Conservation (phyloP, 208 protist genomes). For the Leishmania guyanensis region DNA sequence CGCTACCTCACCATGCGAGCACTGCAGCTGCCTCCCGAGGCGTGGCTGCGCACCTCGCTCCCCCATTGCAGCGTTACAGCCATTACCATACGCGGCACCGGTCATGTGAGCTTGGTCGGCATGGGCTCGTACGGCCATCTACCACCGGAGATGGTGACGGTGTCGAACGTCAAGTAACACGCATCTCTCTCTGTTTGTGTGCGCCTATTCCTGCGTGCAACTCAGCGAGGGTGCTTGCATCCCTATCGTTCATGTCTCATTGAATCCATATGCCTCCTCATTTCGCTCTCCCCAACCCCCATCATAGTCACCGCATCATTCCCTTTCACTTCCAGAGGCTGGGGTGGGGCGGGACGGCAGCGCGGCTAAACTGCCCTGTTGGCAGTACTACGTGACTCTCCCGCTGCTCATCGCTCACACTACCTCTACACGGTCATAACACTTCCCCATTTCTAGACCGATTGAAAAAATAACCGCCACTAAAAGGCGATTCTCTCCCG, state of each 20-base stretch:
- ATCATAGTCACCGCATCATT: background rate
- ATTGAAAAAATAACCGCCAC: background rate
- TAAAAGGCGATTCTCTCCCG: background rate
- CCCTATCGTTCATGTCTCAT: background rate
- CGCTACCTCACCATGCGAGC: conserved; percentile 85
- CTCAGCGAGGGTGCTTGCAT: background rate
- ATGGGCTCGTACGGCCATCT: conserved; percentile 66
- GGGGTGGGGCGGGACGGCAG: background rate
- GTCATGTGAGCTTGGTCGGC: conserved; percentile 47
- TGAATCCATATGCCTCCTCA: background rate
- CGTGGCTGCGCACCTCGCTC: conserved; percentile 76
- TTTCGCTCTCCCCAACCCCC: background rate
- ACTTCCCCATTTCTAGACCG: background rate
- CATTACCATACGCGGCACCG: conserved; percentile 55
- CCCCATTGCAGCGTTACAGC: conserved; percentile 76
- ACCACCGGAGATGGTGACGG: conserved; percentile 50
- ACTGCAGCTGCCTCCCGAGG: conserved; percentile 80
- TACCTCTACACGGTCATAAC: background rate
- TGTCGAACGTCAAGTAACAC: conserved; percentile 48
- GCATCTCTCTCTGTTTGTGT: conserved; percentile 12
- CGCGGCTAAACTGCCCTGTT: background rate
- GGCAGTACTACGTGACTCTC: no score
- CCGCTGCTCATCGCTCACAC: background rate
- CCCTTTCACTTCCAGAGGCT: background rate
- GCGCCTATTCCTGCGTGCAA: background rate